Evolutionary conservation across 345 rosid species (phyloP).

Genomic region (Salix brachista): DNA sequence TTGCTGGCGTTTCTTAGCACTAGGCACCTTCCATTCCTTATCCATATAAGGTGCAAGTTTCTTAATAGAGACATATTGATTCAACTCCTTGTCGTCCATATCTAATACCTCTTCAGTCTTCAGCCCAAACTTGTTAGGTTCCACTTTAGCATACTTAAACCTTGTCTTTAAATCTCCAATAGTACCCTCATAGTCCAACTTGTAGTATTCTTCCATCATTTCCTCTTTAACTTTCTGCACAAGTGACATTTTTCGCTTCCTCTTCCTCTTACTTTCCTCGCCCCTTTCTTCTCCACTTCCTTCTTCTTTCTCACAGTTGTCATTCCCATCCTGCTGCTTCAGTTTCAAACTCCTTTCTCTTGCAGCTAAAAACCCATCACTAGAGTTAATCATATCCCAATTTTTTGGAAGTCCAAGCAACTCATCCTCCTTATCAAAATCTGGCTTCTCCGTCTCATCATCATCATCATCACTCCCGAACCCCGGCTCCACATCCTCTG

Average conservation of each 20-base stretch:
- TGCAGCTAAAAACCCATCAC: constrained; percentile 59
- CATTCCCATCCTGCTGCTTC: constrained; percentile 30
- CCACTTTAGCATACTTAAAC: constrained; percentile 73
- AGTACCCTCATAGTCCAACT: constrained; percentile 88
- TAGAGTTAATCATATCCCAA: constrained; percentile 50
- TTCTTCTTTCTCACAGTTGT: constrained; percentile 12
- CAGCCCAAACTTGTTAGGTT: constrained; percentile 61
- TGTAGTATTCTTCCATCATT: constrained; percentile 82
- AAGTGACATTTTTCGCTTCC: constrained; percentile 59
- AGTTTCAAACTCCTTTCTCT: constrained; percentile 53
- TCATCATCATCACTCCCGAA: constrained; percentile 56
- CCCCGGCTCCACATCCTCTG: constrained; percentile 49
- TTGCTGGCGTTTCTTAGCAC: constrained; percentile 40
- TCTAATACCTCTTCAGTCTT: constrained; percentile 53
- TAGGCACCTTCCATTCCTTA: constrained; percentile 72
- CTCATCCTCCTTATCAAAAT: constrained; percentile 83
- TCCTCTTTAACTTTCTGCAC: constrained; percentile 64
- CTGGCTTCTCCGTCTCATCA: constrained; percentile 57
- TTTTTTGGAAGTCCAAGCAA: constrained; percentile 73
- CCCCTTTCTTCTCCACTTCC: constrained; percentile 11
- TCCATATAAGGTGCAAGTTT: constrained; percentile 73
- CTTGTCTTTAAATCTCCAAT: constrained; percentile 83
- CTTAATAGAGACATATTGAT: constrained; percentile 80
- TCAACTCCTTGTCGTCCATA: constrained; percentile 69
- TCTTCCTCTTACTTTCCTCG: constrained; percentile 58